A percentile compares a stretch with the other conserved stretches of the same genome.
Conservation (phyloP, 768 basidiomycete species). For the Pulveroboletus sp. region DNA sequence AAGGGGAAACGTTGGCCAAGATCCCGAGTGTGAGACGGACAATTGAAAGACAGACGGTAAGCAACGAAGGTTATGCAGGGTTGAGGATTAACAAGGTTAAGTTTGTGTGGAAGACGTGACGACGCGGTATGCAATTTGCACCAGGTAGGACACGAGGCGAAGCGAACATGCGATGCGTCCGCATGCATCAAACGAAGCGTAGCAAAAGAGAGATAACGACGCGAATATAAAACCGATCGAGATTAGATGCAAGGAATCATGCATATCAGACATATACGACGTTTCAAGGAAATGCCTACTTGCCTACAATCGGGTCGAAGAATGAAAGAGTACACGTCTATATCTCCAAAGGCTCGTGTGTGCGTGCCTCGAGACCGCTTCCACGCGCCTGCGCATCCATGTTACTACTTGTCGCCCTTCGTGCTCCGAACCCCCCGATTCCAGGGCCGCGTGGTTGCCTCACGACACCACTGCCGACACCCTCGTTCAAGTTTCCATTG, state of each 20-base stretch:
- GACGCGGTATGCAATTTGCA: neutral
- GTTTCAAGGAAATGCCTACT: conserved; percentile 17
- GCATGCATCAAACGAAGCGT: conserved; percentile 4
- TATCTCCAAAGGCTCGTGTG: conserved; percentile 84
- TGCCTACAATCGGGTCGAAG: conserved; percentile 10
- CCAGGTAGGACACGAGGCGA: conserved; percentile 8
- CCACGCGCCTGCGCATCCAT: conserved; percentile 45
- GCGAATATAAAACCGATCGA: conserved; percentile 11
- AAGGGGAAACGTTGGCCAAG: neutral
- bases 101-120: conserved; percentile 9
- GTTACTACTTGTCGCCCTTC: conserved; percentile 35
- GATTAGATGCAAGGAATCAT: conserved; percentile 23
- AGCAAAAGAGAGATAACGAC: neutral
- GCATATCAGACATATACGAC: conserved; percentile 24
- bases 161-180: conserved; percentile 5
- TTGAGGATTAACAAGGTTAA: conserved; percentile 1
- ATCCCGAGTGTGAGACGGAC: neutral
- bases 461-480: conserved; percentile 48
- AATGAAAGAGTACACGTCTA: conserved; percentile 29
- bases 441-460: conserved; percentile 86
- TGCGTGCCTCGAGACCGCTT: conserved; percentile 72
- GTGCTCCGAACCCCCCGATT: conserved; percentile 62
- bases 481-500: conserved; percentile 42
- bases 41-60: neutral
- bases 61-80: conserved; percentile 2